Conservation (phyloP, 208 protist genomes). For the Trypanosoma melophagium region DNA sequence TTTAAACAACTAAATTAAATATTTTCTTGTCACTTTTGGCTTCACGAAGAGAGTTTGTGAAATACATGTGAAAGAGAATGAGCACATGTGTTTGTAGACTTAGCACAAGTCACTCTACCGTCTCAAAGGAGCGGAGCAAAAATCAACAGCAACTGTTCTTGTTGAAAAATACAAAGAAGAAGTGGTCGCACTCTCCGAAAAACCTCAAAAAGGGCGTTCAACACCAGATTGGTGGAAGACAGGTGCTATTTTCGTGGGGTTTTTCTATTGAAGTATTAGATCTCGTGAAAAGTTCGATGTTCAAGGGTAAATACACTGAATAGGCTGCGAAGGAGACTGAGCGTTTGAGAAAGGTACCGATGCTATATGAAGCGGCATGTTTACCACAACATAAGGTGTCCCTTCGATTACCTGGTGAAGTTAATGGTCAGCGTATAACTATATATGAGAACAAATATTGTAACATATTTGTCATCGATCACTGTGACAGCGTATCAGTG, state of each 20-base stretch:
- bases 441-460: constrained; percentile 15
- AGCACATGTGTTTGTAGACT: background rate
- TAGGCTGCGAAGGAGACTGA: constrained; percentile 1
- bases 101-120: background rate
- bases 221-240: background rate
- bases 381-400: background rate
- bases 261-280: background rate
- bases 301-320: constrained; percentile 4
- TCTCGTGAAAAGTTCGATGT: background rate
- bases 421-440: constrained; percentile 10
- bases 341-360: constrained; percentile 2
- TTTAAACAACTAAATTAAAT: too few relatives aligned
- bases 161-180: background rate
- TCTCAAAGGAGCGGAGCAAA: background rate
- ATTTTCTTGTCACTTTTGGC: too few relatives aligned
- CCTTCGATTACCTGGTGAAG: constrained; percentile 19
- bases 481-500: constrained; percentile 26
- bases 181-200: background rate
- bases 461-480: constrained; percentile 17
- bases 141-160: too few relatives aligned
- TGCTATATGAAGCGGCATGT: background rate
- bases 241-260: background rate
- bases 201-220: background rate
- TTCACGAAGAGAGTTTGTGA: too few relatives aligned
- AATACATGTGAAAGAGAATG: too few relatives aligned